phyloP scores from a whole-genome alignment of 1,139 yeast species.

The Hyphopichia buzzinii region DNA sequence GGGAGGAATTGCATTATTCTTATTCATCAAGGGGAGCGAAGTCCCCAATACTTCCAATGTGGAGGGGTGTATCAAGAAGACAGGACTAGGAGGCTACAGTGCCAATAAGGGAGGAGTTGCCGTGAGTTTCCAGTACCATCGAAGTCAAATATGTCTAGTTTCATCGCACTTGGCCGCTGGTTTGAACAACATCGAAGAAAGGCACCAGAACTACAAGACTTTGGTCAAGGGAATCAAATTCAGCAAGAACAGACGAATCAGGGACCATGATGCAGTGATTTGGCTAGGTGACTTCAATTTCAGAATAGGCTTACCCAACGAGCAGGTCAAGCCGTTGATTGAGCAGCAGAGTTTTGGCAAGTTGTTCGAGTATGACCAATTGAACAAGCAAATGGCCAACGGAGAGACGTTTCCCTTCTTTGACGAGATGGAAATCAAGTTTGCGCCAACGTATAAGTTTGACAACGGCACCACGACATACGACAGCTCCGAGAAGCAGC shows the following conservation, averaged over 20 bases:
- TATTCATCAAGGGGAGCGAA: slow-evolving; percentile 59
- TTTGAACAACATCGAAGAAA: slow-evolving; percentile 66
- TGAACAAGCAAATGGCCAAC: slow-evolving; percentile 65
- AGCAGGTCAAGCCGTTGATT: slow-evolving; percentile 59
- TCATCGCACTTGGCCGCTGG: slow-evolving; percentile 95
- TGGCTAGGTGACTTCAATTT: slow-evolving; percentile 95
- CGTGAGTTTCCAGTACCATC: slow-evolving; percentile 73
- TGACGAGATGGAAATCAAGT: slow-evolving; percentile 71
- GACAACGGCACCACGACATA: slow-evolving; percentile 77
- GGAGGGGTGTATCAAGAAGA: slow-evolving; percentile 79
- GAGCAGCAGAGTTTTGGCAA: slow-evolving; percentile 49
- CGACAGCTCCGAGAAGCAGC: slow-evolving; percentile 85
- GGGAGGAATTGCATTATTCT: slow-evolving; percentile 83
- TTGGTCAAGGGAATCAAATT: slow-evolving; percentile 59
- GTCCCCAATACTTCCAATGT: slow-evolving; percentile 57
- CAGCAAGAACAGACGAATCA: slow-evolving; percentile 47
- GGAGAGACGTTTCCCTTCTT: slow-evolving; percentile 69
- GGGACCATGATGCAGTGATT: slow-evolving; percentile 81
- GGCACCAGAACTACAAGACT: slow-evolving; percentile 78
- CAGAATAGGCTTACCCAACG: slow-evolving; percentile 69
- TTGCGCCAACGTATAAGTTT: slow-evolving; percentile 89
- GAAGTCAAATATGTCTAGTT: slow-evolving; percentile 72
- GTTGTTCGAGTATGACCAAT: slow-evolving; percentile 72
- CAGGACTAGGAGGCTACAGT: slow-evolving; percentile 92
- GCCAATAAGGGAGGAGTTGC: slow-evolving; percentile 97